Base-by-base conservation (phyloP, 2,329 filamentous ascomycete species). In the Cercospora zeae-maydis region DNA sequence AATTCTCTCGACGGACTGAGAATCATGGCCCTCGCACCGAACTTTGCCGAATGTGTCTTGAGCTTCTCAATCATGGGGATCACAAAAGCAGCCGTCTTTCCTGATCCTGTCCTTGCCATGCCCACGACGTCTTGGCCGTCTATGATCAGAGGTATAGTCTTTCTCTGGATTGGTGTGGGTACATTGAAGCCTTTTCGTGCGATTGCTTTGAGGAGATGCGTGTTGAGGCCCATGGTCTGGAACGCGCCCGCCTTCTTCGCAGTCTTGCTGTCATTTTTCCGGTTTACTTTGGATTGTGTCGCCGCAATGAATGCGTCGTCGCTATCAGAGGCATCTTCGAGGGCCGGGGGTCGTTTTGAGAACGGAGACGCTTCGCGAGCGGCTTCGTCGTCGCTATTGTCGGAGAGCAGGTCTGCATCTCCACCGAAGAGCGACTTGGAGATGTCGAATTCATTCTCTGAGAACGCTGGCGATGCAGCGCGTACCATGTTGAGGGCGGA, bases 41-140 rank as follows among this genome's bases (percentile, higher is more conserved):
- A 88, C 72, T 89, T 89, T 31, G 88, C 88, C 73, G 90, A 96
- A 76, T 99, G 96, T 24, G 86, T 84, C 77, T 93, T 96, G 65
- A 99, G 81, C 68, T 89, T 90, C 80, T 99, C 92, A 65, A 99
- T 92, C 93, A 99, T 96, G 47, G 95, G 95, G 67, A 99, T 96
- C 27, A 98, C 92, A 76, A 99, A 99, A 21, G 95, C 95, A 1
- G 93, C 95, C 1, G 96, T 99, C 81, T 99, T 99, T 80, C 95
- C 95, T 19, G 93, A 98, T 75, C 95, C 95, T n/a, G 96, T 99
- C 69, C 96, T 85, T 7, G 95, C 95, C 95, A 99, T 99, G 69
- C 93, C 96, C 24, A 99, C 93, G n/a, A 98, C 91, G 83, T 99
- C 95, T 78, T 92, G 91, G 59, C 89, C 86, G 65, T 96, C 90